Evolutionary conservation across 768 basidiomycete genomes (phyloP).

Genomic region (Hortiboletus campestris): DNA sequence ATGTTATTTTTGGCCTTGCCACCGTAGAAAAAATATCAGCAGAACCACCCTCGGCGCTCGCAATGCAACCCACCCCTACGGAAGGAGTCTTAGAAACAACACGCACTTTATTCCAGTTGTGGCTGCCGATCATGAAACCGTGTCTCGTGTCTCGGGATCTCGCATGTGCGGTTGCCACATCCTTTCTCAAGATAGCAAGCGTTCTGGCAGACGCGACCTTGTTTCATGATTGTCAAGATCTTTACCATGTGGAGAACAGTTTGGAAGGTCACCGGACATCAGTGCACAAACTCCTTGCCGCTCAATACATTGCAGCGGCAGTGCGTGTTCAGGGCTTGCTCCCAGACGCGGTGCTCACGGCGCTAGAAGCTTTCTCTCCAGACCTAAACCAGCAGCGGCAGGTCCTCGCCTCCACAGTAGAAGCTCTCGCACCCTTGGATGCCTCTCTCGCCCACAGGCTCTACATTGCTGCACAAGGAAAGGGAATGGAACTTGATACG

Average conservation of each 20-base stretch:
- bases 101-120: constrained; percentile 41
- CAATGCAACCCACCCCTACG: neutral
- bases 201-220: constrained; percentile 38
- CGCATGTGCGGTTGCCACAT: constrained; percentile 32
- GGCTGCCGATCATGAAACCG: constrained; percentile 30
- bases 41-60: neutral
- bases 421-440: constrained; percentile 28
- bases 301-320: constrained; percentile 28
- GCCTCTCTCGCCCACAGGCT: constrained; percentile 32
- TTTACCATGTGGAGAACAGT: constrained; percentile 30
- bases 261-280: neutral
- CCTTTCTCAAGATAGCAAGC: constrained; percentile 48
- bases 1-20: constrained; percentile 41
- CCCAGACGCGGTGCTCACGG: constrained; percentile 32
- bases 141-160: constrained; percentile 33
- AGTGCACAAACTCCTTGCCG: constrained; percentile 10
- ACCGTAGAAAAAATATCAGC: constrained; percentile 34
- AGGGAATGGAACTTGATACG: constrained; percentile 23
- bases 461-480: constrained; percentile 31
- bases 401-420: constrained; percentile 24
- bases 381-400: constrained; percentile 25
- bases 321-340: constrained; percentile 26
- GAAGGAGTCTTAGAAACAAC: constrained; percentile 26
- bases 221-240: constrained; percentile 35
- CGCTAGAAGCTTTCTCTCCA: constrained; percentile 26